Evolutionary conservation across 1,284 basidiomycete genomes (phyloP).

Genomic region (Ustilago trichophora): DNA sequence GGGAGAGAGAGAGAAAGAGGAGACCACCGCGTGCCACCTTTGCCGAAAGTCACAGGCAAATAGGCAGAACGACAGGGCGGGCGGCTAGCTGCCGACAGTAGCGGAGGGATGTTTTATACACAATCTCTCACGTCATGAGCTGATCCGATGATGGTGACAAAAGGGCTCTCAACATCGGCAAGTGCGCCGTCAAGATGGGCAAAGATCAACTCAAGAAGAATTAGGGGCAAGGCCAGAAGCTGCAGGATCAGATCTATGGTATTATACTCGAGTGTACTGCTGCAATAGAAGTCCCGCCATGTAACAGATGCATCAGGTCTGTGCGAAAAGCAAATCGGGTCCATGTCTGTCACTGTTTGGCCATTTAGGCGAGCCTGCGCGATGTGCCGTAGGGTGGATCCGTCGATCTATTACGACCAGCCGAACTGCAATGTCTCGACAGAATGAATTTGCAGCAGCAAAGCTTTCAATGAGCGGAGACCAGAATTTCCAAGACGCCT

Average conservation of each 20-base stretch:
- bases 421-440: background rate
- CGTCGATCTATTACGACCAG: slow-evolving; percentile 1
- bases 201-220: background rate
- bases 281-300: no score
- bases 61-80: no score
- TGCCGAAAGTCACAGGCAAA: no score
- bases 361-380: background rate
- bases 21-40: no score
- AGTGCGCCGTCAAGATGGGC: background rate
- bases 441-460: background rate
- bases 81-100: no score
- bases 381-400: slow-evolving; percentile 3
- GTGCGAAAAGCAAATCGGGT: slow-evolving; percentile 1
- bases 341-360: background rate
- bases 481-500: background rate
- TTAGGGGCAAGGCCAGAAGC: background rate
- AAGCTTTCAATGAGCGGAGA: slow-evolving; percentile 1
- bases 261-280: no score
- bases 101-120: no score
- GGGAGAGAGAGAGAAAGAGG: no score
- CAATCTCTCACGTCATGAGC: no score
- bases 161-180: background rate
- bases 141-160: slow-evolving; percentile 1
- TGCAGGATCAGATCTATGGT: slow-evolving; percentile 5
- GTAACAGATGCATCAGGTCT: no score